Evolutionary conservation across 176 grass and related monocot genomes (phyloP).

Genomic region (Canna indica): DNA sequence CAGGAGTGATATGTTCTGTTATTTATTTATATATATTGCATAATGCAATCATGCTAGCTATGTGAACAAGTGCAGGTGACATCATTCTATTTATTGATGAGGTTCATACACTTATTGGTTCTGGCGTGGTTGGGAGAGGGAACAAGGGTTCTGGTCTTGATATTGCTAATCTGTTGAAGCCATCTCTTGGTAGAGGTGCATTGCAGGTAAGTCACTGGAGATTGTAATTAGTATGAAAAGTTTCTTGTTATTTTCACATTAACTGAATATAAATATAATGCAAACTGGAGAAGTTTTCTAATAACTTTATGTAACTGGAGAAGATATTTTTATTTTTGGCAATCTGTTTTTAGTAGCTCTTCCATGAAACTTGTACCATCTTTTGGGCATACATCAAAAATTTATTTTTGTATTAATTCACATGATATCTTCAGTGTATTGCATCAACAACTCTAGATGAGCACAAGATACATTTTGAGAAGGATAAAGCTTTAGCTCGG

Average conservation of each 20-base stretch:
- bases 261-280: not conserved
- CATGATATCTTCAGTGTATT: slow-evolving; percentile 54
- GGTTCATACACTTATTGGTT: slow-evolving; percentile 25
- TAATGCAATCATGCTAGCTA: not conserved
- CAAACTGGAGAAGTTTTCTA: no score
- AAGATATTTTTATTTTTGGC: no score
- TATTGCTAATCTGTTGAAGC: slow-evolving; percentile 25
- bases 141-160: slow-evolving; percentile 23
- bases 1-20: not conserved
- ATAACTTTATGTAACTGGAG: no score
- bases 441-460: slow-evolving; percentile 92
- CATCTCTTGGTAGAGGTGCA: slow-evolving; percentile 23
- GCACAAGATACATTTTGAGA: slow-evolving; percentile 81
- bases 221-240: not conserved
- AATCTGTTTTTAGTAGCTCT: no score
- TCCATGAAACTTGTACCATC: no score
- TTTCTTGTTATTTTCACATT: not conserved
- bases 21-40: not conserved
- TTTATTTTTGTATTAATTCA: not conserved
- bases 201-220: slow-evolving; percentile 18
- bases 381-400: not conserved
- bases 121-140: slow-evolving; percentile 12
- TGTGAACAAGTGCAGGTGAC: slow-evolving; percentile 7
- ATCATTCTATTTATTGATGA: slow-evolving; percentile 25
- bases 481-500: slow-evolving; percentile 96